Percentiles rank a stretch among this genome's conserved stretches.
phyloP scores from a whole-genome alignment of 371 early-diverging fungal genomes.

The Smittium culicis region DNA sequence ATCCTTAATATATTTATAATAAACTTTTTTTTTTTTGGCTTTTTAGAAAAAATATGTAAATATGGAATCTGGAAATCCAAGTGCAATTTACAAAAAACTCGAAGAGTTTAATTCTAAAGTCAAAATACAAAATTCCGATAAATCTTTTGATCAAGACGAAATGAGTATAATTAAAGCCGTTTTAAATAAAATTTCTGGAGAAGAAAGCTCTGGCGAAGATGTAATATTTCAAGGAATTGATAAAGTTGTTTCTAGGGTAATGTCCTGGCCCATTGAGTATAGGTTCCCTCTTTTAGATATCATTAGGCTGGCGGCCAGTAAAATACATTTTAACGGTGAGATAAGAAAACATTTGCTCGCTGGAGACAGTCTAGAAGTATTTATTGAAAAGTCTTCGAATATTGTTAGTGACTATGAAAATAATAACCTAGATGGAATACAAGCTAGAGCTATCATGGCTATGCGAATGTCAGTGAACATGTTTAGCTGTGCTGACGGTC shows the following conservation, averaged over 20 bases:
- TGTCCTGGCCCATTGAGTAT: slow-evolving; percentile 26
- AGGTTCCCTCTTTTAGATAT: slow-evolving; percentile 82
- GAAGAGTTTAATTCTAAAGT: slow-evolving; percentile 40
- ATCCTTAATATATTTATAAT: not conserved
- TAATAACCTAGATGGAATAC: not conserved
- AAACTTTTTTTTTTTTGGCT: slow-evolving; percentile 4
- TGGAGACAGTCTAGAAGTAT: not conserved
- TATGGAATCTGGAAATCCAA: slow-evolving; percentile 55
- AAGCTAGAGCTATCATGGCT: slow-evolving; percentile 6
- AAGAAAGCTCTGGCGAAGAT: not conserved
- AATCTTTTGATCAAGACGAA: slow-evolving; percentile 11
- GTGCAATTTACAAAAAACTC: slow-evolving; percentile 58
- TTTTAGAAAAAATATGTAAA: slow-evolving; percentile 31
- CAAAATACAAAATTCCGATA: not conserved
- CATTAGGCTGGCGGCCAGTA: slow-evolving; percentile 44
- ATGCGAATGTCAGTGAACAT: slow-evolving; percentile 5
- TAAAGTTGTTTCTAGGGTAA: not conserved
- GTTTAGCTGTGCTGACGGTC: not conserved
- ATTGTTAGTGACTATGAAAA: not conserved
- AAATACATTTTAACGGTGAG: no score
- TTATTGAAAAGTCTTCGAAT: not conserved
- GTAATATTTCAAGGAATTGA: not conserved
- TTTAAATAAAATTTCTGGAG: slow-evolving; percentile 15
- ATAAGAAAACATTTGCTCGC: not conserved
- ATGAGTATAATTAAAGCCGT: slow-evolving; percentile 2